Percentiles rank a stretch among this genome's conserved stretches.
phyloP scores from a whole-genome alignment of 2,329 filamentous ascomycete species.

The Epichloe scottii region DNA sequence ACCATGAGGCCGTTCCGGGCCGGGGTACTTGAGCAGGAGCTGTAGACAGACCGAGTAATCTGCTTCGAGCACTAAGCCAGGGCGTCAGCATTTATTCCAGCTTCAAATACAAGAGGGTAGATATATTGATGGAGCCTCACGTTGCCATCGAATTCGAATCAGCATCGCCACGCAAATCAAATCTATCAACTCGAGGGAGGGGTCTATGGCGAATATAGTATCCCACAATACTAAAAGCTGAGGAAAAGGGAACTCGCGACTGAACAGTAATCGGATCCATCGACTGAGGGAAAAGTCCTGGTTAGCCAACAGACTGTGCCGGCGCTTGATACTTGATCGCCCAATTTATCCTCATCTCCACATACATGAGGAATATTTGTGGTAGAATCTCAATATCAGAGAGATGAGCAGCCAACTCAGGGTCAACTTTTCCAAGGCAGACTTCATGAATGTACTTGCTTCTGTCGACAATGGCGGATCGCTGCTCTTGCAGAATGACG shows the following conservation, averaged over 20 bases:
- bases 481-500: constrained; percentile 21
- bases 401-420: constrained; percentile 71
- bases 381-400: constrained; percentile 80
- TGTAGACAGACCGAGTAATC: constrained; percentile 82
- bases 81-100: constrained; percentile 12
- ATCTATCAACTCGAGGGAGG: constrained; percentile 69
- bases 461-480: constrained; percentile 60
- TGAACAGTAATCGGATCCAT: constrained; percentile 88
- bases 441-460: constrained; percentile 81
- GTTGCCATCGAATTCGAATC: constrained; percentile 77
- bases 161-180: constrained; percentile 92
- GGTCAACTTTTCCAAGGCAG: constrained; percentile 65
- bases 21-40: constrained; percentile 71
- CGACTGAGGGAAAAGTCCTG: constrained; percentile 39
- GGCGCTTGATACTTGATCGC: not conserved
- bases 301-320: constrained; percentile 1
- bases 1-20: constrained; percentile 46
- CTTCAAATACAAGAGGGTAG: not conserved
- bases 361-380: constrained; percentile 88
- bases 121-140: constrained; percentile 35
- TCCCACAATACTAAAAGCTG: constrained; percentile 84
- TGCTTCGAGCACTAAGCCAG: constrained; percentile 55
- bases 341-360: constrained; percentile 5
- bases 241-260: constrained; percentile 83
- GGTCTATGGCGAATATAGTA: constrained; percentile 74